Base-by-base conservation (phyloP, 306 rosid species). In the Rosa persica region DNA sequence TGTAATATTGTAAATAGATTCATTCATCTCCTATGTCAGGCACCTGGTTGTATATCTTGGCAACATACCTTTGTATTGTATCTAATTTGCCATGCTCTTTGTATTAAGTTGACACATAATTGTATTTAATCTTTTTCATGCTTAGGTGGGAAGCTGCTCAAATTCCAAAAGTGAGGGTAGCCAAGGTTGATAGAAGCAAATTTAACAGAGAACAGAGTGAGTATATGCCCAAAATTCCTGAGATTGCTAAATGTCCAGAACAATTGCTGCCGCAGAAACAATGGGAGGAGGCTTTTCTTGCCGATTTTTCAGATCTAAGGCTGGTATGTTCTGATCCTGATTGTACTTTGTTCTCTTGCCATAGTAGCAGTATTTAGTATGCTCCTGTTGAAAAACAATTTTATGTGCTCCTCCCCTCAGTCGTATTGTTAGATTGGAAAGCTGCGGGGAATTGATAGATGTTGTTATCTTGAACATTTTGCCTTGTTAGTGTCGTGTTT, bases 131-230 rank as follows among this genome's bases (percentile, higher is more conserved):
- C 8, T 47, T 66, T 72, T 57, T 62, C 67, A 66, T 80, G 51
- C 68, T 60, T 48, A 95, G 99, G 87, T 95, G 97, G 98, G 99
- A 95, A 81, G 99, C 98, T 68, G 76, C 88, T 46, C 90, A 76
- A 80, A 86, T 91, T 74, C 98, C 98, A 10, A 88, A 88, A 77
- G 96, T 95, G 85, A 88, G 89, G 86, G 88, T 95, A 74, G 97
- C 96, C 73, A 91, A 89, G 85, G 78, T 91, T 74, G 96, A 95
- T 80, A 86, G 83, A 82, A 89, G 90, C 62, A 86, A 83, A 82
- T 65, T 88, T 52, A 84, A 62, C 78, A 86, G 78, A 85, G 93
- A 92, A 76, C 99, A 87, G 82, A 95, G 97, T 86, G 90, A 79
- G 57, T 95, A 88, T 81, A 88, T 95, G 96, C 99, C 97, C 67